Percentiles rank a stretch among this genome's conserved stretches.
Conservation (phyloP, 352 stramenopile genomes). For the Pelagophyceae sp. region DNA sequence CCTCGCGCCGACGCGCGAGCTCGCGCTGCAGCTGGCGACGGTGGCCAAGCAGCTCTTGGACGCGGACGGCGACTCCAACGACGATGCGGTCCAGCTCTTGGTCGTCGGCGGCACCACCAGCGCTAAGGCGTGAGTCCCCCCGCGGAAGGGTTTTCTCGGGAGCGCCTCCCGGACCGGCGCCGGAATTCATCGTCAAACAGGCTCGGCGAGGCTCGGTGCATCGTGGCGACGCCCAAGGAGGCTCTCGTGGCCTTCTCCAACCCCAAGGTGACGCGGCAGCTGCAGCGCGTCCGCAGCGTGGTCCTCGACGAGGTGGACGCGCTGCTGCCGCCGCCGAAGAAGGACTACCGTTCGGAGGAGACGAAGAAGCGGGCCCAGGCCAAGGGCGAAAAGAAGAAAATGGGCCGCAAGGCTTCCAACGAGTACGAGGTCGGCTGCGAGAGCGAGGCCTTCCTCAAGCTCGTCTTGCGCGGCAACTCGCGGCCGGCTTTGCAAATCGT, state of each 20-base stretch:
- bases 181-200: no score
- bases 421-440: neutral
- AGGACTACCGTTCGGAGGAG: neutral
- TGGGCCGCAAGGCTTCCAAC: neutral
- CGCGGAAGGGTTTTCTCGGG: no score
- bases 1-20: constrained; percentile 65
- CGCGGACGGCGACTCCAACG: constrained; percentile 15
- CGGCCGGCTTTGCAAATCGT: neutral
- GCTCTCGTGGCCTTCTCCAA: neutral
- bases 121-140: no score
- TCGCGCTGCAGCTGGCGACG: constrained; percentile 78
- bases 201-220: neutral
- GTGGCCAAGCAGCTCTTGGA: constrained; percentile 74
- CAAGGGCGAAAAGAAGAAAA: neutral
- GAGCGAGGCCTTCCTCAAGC: neutral
- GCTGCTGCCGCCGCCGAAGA: neutral
- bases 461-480: neutral
- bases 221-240: constrained; percentile 15
- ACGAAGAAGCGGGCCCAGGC: neutral
- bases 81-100: neutral
- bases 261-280: neutral
- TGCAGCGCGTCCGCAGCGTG: neutral
- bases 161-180: no score
- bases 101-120: constrained; percentile 3
- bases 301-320: constrained; percentile 19